Evolutionary conservation across 768 basidiomycete species (phyloP).

Genomic region (Melanogaster broomeanus): DNA sequence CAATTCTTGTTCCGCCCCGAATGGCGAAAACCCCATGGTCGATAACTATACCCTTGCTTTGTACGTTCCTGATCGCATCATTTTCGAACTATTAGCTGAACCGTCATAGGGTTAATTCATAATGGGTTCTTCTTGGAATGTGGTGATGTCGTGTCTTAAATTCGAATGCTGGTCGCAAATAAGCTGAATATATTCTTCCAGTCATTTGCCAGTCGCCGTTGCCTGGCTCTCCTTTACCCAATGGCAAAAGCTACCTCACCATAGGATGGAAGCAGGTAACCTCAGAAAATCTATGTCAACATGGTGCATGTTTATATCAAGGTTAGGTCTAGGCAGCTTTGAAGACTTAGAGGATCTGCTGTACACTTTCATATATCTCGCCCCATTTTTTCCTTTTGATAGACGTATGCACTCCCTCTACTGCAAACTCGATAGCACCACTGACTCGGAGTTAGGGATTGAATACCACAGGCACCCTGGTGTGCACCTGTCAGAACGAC

Average conservation of each 20-base stretch:
- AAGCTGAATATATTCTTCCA: constrained; percentile 30
- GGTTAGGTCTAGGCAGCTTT: constrained; percentile 72
- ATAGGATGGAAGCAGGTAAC: constrained; percentile 84
- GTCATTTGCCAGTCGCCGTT: constrained; percentile 87
- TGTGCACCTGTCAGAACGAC: constrained; percentile 78
- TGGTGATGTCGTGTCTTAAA: constrained; percentile 74
- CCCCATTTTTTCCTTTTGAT: constrained; percentile 77
- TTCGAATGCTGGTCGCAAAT: background rate
- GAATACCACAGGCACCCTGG: constrained; percentile 76
- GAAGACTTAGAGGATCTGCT: constrained; percentile 77
- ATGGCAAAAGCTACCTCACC: constrained; percentile 73
- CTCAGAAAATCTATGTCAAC: background rate
- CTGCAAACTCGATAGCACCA: background rate
- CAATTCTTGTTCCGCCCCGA: constrained; percentile 62
- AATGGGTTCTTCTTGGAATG: constrained; percentile 78
- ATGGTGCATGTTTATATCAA: constrained; percentile 1
- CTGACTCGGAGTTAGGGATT: constrained; percentile 51
- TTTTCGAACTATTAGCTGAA: background rate
- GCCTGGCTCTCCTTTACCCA: constrained; percentile 77
- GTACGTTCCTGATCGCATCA: constrained; percentile 46
- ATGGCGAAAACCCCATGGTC: constrained; percentile 53
- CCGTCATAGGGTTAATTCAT: constrained; percentile 57
- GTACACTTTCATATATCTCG: constrained; percentile 79
- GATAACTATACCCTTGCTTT: constrained; percentile 75
- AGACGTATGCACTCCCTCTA: constrained; percentile 49